A percentile compares a stretch with the other conserved stretches of the same genome.
Conservation (phyloP, 1,284 basidiomycete genomes). For the Sanguinoderma infundibulare region DNA sequence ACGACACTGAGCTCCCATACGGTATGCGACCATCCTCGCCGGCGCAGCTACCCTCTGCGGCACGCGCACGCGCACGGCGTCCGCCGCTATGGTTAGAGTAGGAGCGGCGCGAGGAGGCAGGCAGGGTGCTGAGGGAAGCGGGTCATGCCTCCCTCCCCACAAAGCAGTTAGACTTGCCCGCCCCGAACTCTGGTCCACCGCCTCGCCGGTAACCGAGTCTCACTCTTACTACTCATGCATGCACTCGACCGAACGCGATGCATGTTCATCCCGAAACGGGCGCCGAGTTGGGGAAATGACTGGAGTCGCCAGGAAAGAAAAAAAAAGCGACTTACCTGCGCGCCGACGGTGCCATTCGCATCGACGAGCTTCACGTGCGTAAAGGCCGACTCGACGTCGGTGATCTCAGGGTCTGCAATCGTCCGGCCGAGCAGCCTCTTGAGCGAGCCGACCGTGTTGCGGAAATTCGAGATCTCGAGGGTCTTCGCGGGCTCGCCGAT, state of each 20-base stretch:
- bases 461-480: conserved; percentile 97
- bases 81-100: too few species aligned
- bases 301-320: conserved; percentile 5
- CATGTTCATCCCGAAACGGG: background rate
- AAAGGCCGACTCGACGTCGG: conserved; percentile 86
- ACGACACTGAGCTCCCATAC: too few species aligned
- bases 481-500: conserved; percentile 96
- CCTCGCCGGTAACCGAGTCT: too few species aligned
- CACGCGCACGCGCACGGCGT: too few species aligned
- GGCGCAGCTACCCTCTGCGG: too few species aligned
- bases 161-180: too few species aligned
- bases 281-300: background rate
- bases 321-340: conserved; percentile 77
- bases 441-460: conserved; percentile 90
- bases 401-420: conserved; percentile 77
- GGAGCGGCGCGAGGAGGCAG: too few species aligned
- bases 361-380: conserved; percentile 86
- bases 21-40: too few species aligned
- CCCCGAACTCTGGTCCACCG: too few species aligned
- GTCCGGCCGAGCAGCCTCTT: conserved; percentile 88
- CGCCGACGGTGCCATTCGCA: conserved; percentile 79
- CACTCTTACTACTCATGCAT: too few species aligned
- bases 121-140: too few species aligned
- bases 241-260: background rate
- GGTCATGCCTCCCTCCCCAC: too few species aligned